Base-by-base conservation (phyloP, 495 filamentous ascomycete species). In the Aspergillus panamensis region DNA sequence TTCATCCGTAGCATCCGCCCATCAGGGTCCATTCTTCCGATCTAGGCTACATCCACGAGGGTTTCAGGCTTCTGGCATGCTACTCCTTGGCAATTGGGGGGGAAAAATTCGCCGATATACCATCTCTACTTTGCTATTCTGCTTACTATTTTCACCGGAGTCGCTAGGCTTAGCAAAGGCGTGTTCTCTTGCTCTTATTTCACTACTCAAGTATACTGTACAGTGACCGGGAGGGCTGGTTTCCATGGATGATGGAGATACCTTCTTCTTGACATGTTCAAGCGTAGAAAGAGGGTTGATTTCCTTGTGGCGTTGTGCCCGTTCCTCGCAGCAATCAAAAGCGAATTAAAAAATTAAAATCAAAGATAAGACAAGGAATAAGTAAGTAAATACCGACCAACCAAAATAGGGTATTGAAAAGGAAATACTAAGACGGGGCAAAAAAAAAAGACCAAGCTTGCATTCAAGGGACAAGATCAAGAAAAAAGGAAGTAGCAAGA, bases 401-500 rank as follows among this genome's bases (percentile, higher is more conserved):
- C 64, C 53, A 59, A 68, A 44, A 52, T 55, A 64, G 71, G 72
- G 72, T 74, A 74, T 74, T 74, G 61, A 48, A 53, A 57, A 64
- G 19, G 20, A 56, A 42, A 20, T 37, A 53, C 32, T 40, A 32
- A 55, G n/a, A 44, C 31, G 25, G 55, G 17, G 19, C 31, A 9
- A 44, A 53, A 19, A 54, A 48, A 53, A 54, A 13, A 44, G 53
- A 48, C n/a, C 19, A 45, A 20, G n/a, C n/a, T 1, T 51, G 55
- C 48, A 51, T 57, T 35, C 31, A 51, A 33, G 55, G 48, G 48
- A 63, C 48, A 62, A 31, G 17, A 51, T 42, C 29, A 39, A 49
- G 55, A 30, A 55, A 55, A 40, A 53, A 19, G 21, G 14, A 17
- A 40, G 19, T 47, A 37, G 13, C 14, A 43, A 45, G 58, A 44